Evolutionary conservation across 1,284 basidiomycete species (phyloP).

Genomic region (Austroboletus novae-zelandiae): DNA sequence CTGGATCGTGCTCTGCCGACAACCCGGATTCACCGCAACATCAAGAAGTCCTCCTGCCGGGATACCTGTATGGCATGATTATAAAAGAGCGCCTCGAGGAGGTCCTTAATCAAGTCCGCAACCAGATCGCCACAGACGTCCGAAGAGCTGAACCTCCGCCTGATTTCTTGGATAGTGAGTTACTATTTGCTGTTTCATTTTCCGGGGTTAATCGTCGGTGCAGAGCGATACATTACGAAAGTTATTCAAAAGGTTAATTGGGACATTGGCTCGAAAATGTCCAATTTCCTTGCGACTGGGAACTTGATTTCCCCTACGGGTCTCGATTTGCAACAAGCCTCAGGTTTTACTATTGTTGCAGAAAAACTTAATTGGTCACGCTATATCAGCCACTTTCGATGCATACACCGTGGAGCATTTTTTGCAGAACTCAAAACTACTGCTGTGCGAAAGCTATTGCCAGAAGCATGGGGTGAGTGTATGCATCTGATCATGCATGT

Average conservation of each 20-base stretch:
- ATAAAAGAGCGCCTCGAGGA: conserved; percentile 98
- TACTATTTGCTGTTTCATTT: neutral
- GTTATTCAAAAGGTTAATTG: conserved; percentile 80
- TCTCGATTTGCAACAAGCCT: conserved; percentile 95
- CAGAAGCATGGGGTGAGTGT: conserved; percentile 92
- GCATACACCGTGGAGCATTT: conserved; percentile 99
- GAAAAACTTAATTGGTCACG: conserved; percentile 99
- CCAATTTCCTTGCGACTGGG: conserved; percentile 97
- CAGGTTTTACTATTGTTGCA: conserved; percentile 97
- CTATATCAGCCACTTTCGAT: conserved; percentile 98
- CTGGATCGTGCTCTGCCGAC: conserved; percentile 88
- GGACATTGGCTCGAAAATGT: conserved; percentile 87
- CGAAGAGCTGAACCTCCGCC: conserved; percentile 67
- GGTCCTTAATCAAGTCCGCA: conserved; percentile 74
- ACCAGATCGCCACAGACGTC: conserved; percentile 76
- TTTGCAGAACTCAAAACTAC: conserved; percentile 99
- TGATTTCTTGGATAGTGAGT: conserved; percentile 85
- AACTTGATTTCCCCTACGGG: conserved; percentile 95
- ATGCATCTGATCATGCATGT: neutral
- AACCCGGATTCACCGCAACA: conserved; percentile 99
- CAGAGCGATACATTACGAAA: conserved; percentile 83
- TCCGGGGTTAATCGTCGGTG: conserved; percentile 7
- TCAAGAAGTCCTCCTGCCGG: conserved; percentile 96
- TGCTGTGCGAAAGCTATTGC: conserved; percentile 93
- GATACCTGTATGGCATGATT: conserved; percentile 93